phyloP scores from a whole-genome alignment of 2,329 filamentous ascomycete genomes.

The Stachybotrys elegans region DNA sequence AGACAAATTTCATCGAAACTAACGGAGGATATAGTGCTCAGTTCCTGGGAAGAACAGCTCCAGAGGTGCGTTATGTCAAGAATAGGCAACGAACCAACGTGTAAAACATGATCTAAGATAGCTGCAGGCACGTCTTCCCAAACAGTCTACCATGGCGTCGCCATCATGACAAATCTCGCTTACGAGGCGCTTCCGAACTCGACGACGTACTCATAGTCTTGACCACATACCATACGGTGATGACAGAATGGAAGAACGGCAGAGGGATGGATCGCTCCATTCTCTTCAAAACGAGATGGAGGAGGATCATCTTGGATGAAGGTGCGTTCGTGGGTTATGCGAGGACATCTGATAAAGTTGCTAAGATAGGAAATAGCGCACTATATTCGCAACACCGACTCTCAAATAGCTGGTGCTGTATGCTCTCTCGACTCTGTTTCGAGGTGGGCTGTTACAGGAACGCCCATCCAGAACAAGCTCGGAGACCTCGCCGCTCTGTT shows the following conservation, averaged over 20 bases:
- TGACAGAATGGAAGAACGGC: conserved; percentile 25
- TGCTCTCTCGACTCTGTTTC: conserved; percentile 26
- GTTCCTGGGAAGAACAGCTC: conserved; percentile 33
- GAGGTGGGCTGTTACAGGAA: conserved; percentile 43
- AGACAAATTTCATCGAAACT: not conserved
- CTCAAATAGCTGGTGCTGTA: conserved; percentile 28
- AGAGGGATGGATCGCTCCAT: conserved; percentile 5
- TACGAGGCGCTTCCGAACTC: conserved; percentile 10
- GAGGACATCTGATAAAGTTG: too few relatives aligned
- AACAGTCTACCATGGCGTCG: conserved; percentile 16
- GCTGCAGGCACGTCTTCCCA: conserved; percentile 16
- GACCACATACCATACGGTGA: conserved; percentile 37
- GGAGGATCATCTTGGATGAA: conserved; percentile 10
- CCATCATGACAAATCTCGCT: conserved; percentile 23
- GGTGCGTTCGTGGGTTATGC: too few relatives aligned
- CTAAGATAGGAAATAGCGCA: conserved; percentile 26
- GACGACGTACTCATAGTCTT: conserved; percentile 22
- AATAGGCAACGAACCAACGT: accelerated
- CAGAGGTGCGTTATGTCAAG: conserved; percentile 11
- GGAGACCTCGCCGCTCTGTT: conserved; percentile 35
- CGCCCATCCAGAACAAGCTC: conserved; percentile 40
- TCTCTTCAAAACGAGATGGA: conserved; percentile 31
- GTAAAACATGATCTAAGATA: accelerated
- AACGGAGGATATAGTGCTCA: conserved; percentile 24
- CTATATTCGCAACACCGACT: conserved; percentile 29